Conservation (phyloP, 176 grass and related monocot genomes). For the Echinochloa phyllopogon region DNA sequence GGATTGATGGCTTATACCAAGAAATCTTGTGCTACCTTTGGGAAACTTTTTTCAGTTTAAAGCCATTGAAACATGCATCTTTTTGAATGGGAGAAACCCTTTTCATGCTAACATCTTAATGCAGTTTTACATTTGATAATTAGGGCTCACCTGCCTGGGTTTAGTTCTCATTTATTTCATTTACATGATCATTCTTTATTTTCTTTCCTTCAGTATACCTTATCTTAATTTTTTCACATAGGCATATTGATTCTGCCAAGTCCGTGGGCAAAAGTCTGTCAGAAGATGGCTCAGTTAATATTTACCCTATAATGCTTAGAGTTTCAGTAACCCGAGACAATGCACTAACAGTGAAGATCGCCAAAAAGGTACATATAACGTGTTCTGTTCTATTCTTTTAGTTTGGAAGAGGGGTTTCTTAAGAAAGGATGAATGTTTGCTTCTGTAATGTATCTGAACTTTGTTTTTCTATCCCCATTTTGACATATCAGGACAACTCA, state of each 20-base stretch:
- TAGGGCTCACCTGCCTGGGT: not conserved
- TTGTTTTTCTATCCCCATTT: conserved; percentile 21
- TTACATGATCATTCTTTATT: not conserved
- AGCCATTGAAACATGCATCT: not conserved
- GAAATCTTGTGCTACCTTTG: conserved; percentile 2
- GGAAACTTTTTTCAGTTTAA: conserved; percentile 15
- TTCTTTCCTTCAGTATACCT: conserved; percentile 25
- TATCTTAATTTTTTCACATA: conserved; percentile 28
- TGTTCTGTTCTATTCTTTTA: conserved; percentile 35
- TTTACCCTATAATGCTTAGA: conserved; percentile 85
- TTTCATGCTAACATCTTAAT: not conserved
- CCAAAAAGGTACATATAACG: conserved; percentile 69
- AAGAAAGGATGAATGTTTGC: not conserved
- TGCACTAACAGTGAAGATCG: conserved; percentile 78
- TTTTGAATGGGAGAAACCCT: not conserved
- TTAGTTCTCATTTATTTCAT: conserved; percentile 17
- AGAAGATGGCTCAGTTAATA: conserved; percentile 55
- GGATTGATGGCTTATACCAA: conserved; percentile 24
- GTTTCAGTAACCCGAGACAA: conserved; percentile 65
- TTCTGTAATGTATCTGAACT: not conserved
- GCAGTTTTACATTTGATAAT: conserved; percentile 15
- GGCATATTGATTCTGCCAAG: conserved; percentile 56
- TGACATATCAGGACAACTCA: conserved; percentile 73
- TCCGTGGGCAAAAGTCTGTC: conserved; percentile 24
- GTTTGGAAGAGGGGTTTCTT: conserved; percentile 26